Conservation (phyloP, 441 rosid species). For the Adansonia madagascariensis region DNA sequence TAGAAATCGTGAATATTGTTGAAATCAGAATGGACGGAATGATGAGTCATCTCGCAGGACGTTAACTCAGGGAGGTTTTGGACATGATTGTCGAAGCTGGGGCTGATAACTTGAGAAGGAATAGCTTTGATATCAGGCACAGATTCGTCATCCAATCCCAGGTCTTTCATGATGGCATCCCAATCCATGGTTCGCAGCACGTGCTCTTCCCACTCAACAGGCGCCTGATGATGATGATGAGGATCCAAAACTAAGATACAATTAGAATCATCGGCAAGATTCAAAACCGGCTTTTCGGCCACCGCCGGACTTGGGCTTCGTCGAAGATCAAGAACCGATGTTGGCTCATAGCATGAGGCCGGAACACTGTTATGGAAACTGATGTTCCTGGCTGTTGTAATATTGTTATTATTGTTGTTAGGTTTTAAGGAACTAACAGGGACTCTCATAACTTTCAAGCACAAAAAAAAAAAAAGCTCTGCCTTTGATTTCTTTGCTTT, state of each 20-base stretch:
- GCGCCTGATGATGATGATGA: not conserved
- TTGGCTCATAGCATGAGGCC: constrained; percentile 59
- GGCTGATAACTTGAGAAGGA: constrained; percentile 31
- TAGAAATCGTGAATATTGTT: constrained; percentile 22
- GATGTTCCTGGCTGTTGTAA: constrained; percentile 29
- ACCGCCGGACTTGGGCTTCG: constrained; percentile 54
- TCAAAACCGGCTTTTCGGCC: constrained; percentile 34
- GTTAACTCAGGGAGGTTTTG: constrained; percentile 52
- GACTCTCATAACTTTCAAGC: not conserved
- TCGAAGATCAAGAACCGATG: constrained; percentile 73
- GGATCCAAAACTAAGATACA: constrained; percentile 9
- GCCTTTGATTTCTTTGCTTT: not conserved
- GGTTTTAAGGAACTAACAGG: no score
- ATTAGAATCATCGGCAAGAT: constrained; percentile 26
- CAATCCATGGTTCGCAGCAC: constrained; percentile 74
- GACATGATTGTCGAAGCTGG: constrained; percentile 39
- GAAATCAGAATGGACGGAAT: constrained; percentile 40
- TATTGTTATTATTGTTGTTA: constrained; percentile 21
- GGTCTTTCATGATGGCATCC: constrained; percentile 84
- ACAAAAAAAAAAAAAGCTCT: not conserved
- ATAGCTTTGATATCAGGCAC: constrained; percentile 35
- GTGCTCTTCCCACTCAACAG: constrained; percentile 66
- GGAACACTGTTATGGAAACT: constrained; percentile 20
- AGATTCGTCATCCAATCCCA: constrained; percentile 72
- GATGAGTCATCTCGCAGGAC: constrained; percentile 40